phyloP scores from a whole-genome alignment of 2,329 filamentous ascomycete species.

The Alternaria novae-zelandiae region DNA sequence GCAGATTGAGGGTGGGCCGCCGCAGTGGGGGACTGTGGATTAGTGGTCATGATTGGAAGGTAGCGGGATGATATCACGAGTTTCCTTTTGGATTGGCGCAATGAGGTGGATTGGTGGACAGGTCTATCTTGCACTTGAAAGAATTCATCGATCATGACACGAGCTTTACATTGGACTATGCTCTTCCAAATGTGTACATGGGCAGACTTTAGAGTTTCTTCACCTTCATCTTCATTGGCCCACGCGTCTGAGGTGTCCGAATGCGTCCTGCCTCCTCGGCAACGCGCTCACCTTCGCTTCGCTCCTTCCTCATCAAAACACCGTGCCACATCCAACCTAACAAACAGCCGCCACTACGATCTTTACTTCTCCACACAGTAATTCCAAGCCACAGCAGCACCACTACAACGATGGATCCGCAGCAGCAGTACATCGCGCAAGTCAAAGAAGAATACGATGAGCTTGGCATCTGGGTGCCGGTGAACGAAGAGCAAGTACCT shows the following conservation, averaged over 20 bases:
- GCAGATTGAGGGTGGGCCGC: constrained; percentile 33
- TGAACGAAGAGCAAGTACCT: not conserved
- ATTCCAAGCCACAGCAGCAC: no score
- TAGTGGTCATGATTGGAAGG: not conserved
- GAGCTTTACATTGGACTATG: accelerated
- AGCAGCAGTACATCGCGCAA: accelerated
- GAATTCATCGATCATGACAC: accelerated
- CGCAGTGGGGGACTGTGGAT: constrained; percentile 39
- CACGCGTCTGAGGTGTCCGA: no score
- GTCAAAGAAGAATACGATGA: not conserved
- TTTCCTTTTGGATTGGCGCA: not conserved
- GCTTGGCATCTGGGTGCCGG: not conserved
- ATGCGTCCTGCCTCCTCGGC: not conserved
- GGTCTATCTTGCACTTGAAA: not conserved
- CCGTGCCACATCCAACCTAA: not conserved
- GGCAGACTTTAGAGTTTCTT: not conserved
- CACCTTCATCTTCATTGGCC: not conserved
- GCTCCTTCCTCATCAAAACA: not conserved
- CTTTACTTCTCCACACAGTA: not conserved
- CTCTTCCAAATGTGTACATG: no score
- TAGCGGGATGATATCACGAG: not conserved
- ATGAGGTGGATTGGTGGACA: not conserved
- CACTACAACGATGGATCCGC: not conserved
- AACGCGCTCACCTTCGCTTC: not conserved
- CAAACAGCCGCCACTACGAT: not conserved